phyloP scores from a whole-genome alignment of 371 early-diverging fungal species.

The Mortierella sp. region DNA sequence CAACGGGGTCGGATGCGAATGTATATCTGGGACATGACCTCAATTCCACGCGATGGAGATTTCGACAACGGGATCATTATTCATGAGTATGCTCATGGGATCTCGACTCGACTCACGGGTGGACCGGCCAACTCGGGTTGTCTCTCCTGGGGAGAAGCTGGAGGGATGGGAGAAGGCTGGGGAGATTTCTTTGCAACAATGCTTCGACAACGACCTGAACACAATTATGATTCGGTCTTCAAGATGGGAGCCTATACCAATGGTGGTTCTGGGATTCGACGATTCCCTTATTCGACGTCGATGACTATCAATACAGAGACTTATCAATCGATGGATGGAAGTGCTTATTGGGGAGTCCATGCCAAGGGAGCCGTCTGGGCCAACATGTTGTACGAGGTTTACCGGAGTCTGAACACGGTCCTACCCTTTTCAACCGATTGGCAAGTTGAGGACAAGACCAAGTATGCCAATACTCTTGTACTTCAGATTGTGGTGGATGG shows the following conservation, averaged over 20 bases:
- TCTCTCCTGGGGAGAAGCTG: slow-evolving; percentile 93
- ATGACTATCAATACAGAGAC: slow-evolving; percentile 88
- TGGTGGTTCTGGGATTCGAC: slow-evolving; percentile 86
- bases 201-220: slow-evolving; percentile 71
- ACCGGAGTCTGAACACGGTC: slow-evolving; percentile 80
- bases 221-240: slow-evolving; percentile 71
- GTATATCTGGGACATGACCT: slow-evolving; percentile 86
- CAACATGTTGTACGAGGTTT: slow-evolving; percentile 90
- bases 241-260: slow-evolving; percentile 90
- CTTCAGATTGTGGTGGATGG: slow-evolving; percentile 93
- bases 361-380: slow-evolving; percentile 98
- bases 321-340: slow-evolving; percentile 79
- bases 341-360: slow-evolving; percentile 94
- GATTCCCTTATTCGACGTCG: slow-evolving; percentile 89
- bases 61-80: slow-evolving; percentile 92
- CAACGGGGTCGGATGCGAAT: slow-evolving; percentile 91
- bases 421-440: slow-evolving; percentile 74
- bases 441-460: slow-evolving; percentile 50
- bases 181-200: slow-evolving; percentile 94
- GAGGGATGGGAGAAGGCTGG: slow-evolving; percentile 98
- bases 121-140: slow-evolving; percentile 93
- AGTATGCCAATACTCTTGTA: slow-evolving; percentile 85
- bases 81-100: slow-evolving; percentile 95
- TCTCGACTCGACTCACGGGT: slow-evolving; percentile 92
- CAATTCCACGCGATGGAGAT: slow-evolving; percentile 91